Conservation (phyloP, 2,329 filamentous ascomycete genomes). For the Aspergillus puulaauensis region DNA sequence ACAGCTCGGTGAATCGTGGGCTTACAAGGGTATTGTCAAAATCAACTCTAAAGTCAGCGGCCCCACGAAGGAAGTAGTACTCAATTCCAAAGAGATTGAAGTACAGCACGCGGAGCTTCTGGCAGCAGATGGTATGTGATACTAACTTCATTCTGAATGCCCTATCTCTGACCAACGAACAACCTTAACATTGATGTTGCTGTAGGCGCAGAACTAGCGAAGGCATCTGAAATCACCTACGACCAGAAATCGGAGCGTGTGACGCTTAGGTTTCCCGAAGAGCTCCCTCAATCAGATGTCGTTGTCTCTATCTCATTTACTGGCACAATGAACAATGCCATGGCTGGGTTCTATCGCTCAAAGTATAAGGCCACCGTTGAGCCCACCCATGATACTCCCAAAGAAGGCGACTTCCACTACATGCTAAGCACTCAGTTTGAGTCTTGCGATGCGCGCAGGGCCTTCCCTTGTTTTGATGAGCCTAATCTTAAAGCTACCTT, state of each 20-base stretch:
- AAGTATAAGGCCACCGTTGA: constrained; percentile 82
- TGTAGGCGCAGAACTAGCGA: constrained; percentile 28
- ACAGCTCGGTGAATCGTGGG: constrained; percentile 69
- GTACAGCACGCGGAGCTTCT: constrained; percentile 59
- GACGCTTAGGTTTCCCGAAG: constrained; percentile 72
- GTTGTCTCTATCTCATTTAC: constrained; percentile 73
- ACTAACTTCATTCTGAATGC: background rate
- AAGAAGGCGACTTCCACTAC: constrained; percentile 62
- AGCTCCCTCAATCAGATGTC: constrained; percentile 66
- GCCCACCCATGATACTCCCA: constrained; percentile 74
- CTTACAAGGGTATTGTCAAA: constrained; percentile 80
- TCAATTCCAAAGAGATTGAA: constrained; percentile 85
- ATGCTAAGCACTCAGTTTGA: constrained; percentile 98
- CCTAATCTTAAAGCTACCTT: constrained; percentile 96
- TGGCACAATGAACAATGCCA: constrained; percentile 82
- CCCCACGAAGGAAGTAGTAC: constrained; percentile 70
- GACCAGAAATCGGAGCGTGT: constrained; percentile 82
- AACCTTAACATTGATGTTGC: constrained; percentile 3
- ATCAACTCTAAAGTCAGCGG: constrained; percentile 74
- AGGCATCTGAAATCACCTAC: constrained; percentile 71
- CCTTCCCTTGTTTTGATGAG: constrained; percentile 98
- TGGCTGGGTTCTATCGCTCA: constrained; percentile 91
- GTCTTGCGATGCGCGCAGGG: constrained; percentile 88
- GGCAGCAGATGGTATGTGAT: constrained; percentile 32
- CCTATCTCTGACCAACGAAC: background rate